phyloP scores from a whole-genome alignment of 306 rosid species.

The Acacia melanoxylon region DNA sequence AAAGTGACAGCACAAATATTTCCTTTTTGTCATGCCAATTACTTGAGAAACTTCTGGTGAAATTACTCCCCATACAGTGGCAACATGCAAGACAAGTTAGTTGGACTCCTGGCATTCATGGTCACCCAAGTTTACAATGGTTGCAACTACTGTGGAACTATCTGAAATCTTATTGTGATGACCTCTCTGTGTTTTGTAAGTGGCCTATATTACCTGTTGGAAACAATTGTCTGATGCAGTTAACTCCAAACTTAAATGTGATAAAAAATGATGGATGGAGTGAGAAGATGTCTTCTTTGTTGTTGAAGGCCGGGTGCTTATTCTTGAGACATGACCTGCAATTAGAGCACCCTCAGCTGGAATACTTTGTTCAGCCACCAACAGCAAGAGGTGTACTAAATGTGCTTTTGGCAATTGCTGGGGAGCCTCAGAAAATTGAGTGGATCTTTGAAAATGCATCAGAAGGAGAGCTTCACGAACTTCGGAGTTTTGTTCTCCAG shows the following conservation, averaged over 20 bases:
- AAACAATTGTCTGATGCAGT: constrained; percentile 64
- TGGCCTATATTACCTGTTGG: constrained; percentile 97
- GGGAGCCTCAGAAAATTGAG: constrained; percentile 61
- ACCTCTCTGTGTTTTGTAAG: constrained; percentile 73
- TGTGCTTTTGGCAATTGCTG: constrained; percentile 81
- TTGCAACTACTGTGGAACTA: constrained; percentile 86
- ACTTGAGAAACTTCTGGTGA: constrained; percentile 86
- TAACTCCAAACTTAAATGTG: constrained; percentile 70
- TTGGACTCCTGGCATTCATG: constrained; percentile 82
- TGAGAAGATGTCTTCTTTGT: constrained; percentile 87
- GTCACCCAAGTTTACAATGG: constrained; percentile 96
- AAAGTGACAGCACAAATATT: constrained; percentile 65
- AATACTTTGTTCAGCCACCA: constrained; percentile 72
- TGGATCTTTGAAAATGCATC: constrained; percentile 71
- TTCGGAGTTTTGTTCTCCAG: constrained; percentile 92
- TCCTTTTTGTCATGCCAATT: constrained; percentile 79
- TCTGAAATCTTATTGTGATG: constrained; percentile 77
- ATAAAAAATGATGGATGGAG: constrained; percentile 95
- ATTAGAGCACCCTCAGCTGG: constrained; percentile 84
- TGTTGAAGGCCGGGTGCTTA: constrained; percentile 81
- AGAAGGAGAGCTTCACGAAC: constrained; percentile 93
- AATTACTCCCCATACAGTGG: constrained; percentile 90
- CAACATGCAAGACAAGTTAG: constrained; percentile 75
- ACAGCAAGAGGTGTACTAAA: constrained; percentile 76
- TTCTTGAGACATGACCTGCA: constrained; percentile 74